Conservation (phyloP, 1,284 basidiomycete genomes). For the Caloboletus firmus region DNA sequence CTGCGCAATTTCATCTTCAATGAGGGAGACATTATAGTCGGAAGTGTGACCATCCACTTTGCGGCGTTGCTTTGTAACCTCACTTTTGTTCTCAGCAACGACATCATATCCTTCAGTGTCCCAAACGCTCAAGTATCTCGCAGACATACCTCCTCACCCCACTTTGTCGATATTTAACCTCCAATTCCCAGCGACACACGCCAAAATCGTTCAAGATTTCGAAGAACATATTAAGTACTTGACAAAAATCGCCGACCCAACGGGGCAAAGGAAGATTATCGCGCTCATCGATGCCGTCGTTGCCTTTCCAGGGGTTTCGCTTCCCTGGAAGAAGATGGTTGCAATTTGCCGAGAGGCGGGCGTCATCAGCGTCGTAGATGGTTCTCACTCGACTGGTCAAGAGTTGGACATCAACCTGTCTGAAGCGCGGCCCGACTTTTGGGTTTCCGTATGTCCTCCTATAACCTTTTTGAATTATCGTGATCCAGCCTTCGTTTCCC, state of each 20-base stretch:
- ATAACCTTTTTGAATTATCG: background rate
- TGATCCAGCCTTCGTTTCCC: background rate
- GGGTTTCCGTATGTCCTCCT: slow-evolving; percentile 59
- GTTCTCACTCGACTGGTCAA: slow-evolving; percentile 81
- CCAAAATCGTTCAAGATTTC: slow-evolving; percentile 58
- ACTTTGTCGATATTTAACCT: slow-evolving; percentile 51
- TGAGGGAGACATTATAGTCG: slow-evolving; percentile 47
- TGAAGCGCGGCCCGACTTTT: slow-evolving; percentile 71
- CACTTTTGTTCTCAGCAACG: slow-evolving; percentile 43
- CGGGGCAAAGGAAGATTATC: slow-evolving; percentile 52
- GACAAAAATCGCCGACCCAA: slow-evolving; percentile 10
- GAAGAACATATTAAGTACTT: slow-evolving; percentile 40
- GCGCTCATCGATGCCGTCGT: slow-evolving; percentile 76
- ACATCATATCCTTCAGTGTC: slow-evolving; percentile 68
- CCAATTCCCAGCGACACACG: slow-evolving; percentile 64
- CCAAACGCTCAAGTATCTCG: slow-evolving; percentile 57
- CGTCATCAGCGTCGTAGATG: slow-evolving; percentile 76
- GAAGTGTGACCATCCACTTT: slow-evolving; percentile 26
- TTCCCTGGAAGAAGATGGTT: slow-evolving; percentile 83
- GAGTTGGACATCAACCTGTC: slow-evolving; percentile 61
- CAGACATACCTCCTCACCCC: slow-evolving; percentile 58
- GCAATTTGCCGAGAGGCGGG: slow-evolving; percentile 67
- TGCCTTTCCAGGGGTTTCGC: slow-evolving; percentile 65
- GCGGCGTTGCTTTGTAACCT: background rate
- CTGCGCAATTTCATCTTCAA: slow-evolving; percentile 57